Evolutionary conservation across 495 filamentous ascomycete genomes (phyloP), one percentile per base, ranked within the genome.

Genomic region (Lophiotrema nucula): DNA sequence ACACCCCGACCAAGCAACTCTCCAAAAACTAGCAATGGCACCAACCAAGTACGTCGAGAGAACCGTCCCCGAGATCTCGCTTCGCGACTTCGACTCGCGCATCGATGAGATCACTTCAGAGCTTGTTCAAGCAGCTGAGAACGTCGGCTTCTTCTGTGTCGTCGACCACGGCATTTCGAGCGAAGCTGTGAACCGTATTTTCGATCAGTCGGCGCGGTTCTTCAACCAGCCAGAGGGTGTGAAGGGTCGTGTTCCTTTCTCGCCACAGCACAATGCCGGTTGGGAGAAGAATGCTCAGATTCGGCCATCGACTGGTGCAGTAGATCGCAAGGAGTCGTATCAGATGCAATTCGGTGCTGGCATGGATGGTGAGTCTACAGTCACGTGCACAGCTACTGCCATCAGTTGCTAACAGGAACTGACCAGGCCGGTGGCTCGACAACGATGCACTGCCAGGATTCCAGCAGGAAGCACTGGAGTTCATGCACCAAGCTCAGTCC

Each of bases 261-360:
- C 73, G 37, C 42, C 73, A 2, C 19, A 55, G 16, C 74, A 73
- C 38, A 86, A 86, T 59, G 73, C 79, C 0, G 84, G 84, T n/a
- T 87, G 84, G 84, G 83, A 86, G 68, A 76, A 77, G 56, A 75
- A 75, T 47, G 76, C 82, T 18, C 84, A 87, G 50, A 70, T 86
- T 11, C 76, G 83, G 0, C 84, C 82, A 3, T 81, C 77, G 0
- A 87, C 84, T 5, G 84, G 83, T 22, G 58, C 70, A 6, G 74
- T 79, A 3, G 84, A 88, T 64, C 77, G 74, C 49, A 88, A 86
- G 62, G 83, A 87, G 58, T 79, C 74, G 15, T 80, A 84, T 57
- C 81, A 84, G 61, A 67, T 88, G 56, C 82, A 87, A 63, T 83
- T 79, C 63, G 81, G 77, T 13, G 16, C 4, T 3, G 23, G 23